Conservation (phyloP, 1,284 basidiomycete species). For the Ustilago cynodontis region DNA sequence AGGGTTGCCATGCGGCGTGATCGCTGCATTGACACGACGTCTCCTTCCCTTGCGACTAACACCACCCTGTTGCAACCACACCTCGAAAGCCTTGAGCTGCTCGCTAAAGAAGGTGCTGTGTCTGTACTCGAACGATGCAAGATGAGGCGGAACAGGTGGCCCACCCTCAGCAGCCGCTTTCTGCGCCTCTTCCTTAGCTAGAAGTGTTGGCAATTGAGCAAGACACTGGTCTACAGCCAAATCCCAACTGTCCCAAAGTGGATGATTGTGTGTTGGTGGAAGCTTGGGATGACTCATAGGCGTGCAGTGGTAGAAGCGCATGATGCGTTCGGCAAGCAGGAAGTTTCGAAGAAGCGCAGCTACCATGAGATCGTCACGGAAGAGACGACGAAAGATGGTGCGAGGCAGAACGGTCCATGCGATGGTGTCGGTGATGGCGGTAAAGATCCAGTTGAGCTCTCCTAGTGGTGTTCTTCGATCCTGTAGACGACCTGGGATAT, state of each 20-base stretch:
- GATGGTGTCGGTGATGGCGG: slow-evolving; percentile 97
- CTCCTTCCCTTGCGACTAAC: slow-evolving; percentile 70
- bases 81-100: slow-evolving; percentile 95
- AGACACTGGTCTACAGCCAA: slow-evolving; percentile 95
- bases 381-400: slow-evolving; percentile 91
- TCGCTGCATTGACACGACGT: slow-evolving; percentile 55
- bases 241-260: slow-evolving; percentile 97
- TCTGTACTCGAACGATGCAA: slow-evolving; percentile 75
- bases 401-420: slow-evolving; percentile 97
- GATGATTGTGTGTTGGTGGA: slow-evolving; percentile 93
- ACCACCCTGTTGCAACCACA: slow-evolving; percentile 80
- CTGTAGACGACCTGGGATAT: slow-evolving; percentile 95
- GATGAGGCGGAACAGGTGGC: slow-evolving; percentile 68
- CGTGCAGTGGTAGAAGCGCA: slow-evolving; percentile 98
- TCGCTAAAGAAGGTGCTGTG: slow-evolving; percentile 97
- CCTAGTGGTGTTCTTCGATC: slow-evolving; percentile 94
- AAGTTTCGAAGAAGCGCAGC: slow-evolving; percentile 97
- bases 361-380: slow-evolving; percentile 94
- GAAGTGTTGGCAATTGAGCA: slow-evolving; percentile 88
- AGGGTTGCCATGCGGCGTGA: slow-evolving; percentile 50
- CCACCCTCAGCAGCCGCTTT: slow-evolving; percentile 69
- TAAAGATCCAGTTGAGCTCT: slow-evolving; percentile 99
- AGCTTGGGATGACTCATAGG: slow-evolving; percentile 92
- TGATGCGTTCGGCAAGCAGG: slow-evolving; percentile 94
- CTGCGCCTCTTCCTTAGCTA: slow-evolving; percentile 76